Evolutionary conservation across 352 stramenopile species (phyloP), one percentile per base, ranked within the genome.

Genomic region (Globisporangium orthogonon): DNA sequence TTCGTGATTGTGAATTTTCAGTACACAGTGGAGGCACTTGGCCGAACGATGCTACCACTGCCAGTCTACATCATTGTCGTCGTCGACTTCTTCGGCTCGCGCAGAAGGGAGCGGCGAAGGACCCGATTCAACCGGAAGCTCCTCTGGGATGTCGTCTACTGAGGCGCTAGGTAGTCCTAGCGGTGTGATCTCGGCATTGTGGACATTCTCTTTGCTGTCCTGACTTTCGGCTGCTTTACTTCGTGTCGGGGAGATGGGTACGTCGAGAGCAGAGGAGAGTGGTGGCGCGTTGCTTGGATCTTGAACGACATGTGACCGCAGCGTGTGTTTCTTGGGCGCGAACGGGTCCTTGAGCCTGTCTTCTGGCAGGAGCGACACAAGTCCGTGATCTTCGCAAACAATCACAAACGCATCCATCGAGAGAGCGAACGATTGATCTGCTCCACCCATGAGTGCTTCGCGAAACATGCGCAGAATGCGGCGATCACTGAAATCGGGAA

Each of bases 381-480:
- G 65, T 3, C 81, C 81, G 47, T 91, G 78, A 53, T 89, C 76
- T 18, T 78, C 76, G 63, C 81, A 91, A 4, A 89, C 78, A 39
- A 74, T 54, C 31, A 89, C 70, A 23, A 91, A 89, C 2, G 81
- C 75, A 3, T 74, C 65, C 72, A 87, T 88, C 5, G 81, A 89
- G 23, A 91, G 63, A 15, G 76, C 76, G 50, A 89, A 91, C 0
- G 81, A 87, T 54, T 89, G 78, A n/a, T 86, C 69, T 0, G 54
- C 63, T 11, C 78, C 63, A 17, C 74, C 66, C 71, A 86, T 87
- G 14, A 91, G 53, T 37, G 81, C 75, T 46, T 91, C 78, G 0
- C 78, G 76, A 43, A 91, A 89, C 81, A 91, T 91, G 2, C 78
- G 81, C 45, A 91, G 58, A 45, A 91, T 71, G 0, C 78, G 71